Percentiles rank a stretch among this genome's conserved stretches.
Evolutionary conservation across 164 flowering plant species (phyloP).

Genomic region (Akebia trifoliata): DNA sequence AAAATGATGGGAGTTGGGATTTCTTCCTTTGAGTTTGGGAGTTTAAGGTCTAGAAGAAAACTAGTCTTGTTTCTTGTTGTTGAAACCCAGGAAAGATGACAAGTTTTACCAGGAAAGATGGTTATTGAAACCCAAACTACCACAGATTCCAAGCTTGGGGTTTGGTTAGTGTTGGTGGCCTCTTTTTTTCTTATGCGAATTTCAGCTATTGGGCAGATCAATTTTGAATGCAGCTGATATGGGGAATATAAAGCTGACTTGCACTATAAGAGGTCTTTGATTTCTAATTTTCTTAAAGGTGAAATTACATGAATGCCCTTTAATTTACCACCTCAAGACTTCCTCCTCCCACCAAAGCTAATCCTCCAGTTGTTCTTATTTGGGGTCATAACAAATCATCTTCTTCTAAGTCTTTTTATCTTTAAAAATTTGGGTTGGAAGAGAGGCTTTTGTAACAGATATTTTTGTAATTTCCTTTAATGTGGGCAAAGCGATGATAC

Average conservation of each 20-base stretch:
- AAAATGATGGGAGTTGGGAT: conserved; percentile 6
- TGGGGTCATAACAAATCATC: too few species aligned
- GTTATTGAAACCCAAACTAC: conserved; percentile 13
- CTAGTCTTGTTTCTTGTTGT: conserved; percentile 12
- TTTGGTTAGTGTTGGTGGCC: not conserved
- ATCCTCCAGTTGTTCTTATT: too few species aligned
- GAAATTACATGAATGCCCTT: not conserved
- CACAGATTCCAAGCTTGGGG: conserved; percentile 21
- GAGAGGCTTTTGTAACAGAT: too few species aligned
- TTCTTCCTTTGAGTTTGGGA: conserved; percentile 13
- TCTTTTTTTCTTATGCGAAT: not conserved
- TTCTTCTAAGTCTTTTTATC: too few species aligned
- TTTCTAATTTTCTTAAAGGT: not conserved
- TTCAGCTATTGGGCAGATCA: conserved; percentile 2
- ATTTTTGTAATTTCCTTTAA: too few species aligned
- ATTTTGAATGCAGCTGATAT: conserved; percentile 6
- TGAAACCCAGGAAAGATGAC: too few species aligned
- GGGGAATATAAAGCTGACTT: not conserved
- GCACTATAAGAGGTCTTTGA: conserved; percentile 1
- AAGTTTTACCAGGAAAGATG: conserved; percentile 11
- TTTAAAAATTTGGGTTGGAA: too few species aligned
- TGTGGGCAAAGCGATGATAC: too few species aligned
- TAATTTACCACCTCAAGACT: too few species aligned
- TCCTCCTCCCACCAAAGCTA: too few species aligned
- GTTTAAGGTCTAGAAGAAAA: conserved; percentile 14